Evolutionary conservation across 495 filamentous ascomycete genomes (phyloP).

Genomic region (Penicillium silybi): DNA sequence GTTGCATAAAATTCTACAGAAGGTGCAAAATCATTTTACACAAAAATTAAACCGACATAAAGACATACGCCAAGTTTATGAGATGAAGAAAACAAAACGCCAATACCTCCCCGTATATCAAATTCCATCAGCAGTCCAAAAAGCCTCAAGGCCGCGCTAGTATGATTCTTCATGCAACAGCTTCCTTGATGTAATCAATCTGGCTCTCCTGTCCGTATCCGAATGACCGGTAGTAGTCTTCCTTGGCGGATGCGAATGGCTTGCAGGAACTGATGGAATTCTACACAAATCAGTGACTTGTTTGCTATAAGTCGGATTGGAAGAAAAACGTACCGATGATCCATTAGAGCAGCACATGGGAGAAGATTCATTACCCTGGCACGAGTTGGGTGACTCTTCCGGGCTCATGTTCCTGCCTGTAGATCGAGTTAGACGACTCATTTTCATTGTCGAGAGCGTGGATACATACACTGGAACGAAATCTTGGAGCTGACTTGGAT

Average conservation of each 20-base stretch:
- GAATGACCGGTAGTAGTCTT: conserved; percentile 17
- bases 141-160: not conserved
- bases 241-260: conserved; percentile 23
- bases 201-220: conserved; percentile 6
- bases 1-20: not conserved
- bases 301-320: too few species aligned
- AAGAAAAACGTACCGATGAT: conserved; percentile 16
- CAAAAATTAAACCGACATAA: conserved; percentile 8
- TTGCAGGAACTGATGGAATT: conserved; percentile 16
- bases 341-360: conserved; percentile 33
- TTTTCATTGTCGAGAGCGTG: not conserved
- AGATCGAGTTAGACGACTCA: not conserved
- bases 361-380: conserved; percentile 11
- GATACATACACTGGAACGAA: conserved; percentile 29
- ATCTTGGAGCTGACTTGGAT: conserved; percentile 23
- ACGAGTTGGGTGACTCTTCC: conserved; percentile 13
- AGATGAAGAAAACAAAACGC: conserved; percentile 4
- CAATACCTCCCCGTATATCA: not conserved
- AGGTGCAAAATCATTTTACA: conserved; percentile 6
- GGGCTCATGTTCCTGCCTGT: conserved; percentile 22
- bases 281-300: not conserved
- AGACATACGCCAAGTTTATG: conserved; percentile 11
- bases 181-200: conserved; percentile 19
- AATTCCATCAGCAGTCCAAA: not conserved
- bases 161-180: conserved; percentile 7